These are phyloP conservation scores for Beauveria caledonica DNA, from an alignment of 2,329 filamentous ascomycete species.

Conservation along the genomic window DNA sequence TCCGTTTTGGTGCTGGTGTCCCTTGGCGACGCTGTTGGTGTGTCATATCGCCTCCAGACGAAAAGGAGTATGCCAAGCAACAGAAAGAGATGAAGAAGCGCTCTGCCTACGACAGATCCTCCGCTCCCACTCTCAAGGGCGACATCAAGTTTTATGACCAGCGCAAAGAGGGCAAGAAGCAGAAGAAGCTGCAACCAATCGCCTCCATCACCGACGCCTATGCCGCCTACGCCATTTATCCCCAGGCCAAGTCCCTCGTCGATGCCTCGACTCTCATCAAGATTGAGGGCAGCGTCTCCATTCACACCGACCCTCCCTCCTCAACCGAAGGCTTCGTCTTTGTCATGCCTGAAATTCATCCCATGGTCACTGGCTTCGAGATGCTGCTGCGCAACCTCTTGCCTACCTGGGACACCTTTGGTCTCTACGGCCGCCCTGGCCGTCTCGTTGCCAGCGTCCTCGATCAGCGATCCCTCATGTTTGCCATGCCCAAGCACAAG, in stretches of 20 bases:
- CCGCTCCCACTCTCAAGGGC: slow-evolving; percentile 63
- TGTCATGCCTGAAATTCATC: slow-evolving; percentile 89
- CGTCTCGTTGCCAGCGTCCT: slow-evolving; percentile 80
- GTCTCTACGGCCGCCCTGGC: slow-evolving; percentile 80
- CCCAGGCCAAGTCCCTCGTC: slow-evolving; percentile 86
- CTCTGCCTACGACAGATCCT: slow-evolving; percentile 71
- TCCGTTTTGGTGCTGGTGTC: slow-evolving; percentile 90
- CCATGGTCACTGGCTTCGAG: slow-evolving; percentile 90
- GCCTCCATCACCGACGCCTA: slow-evolving; percentile 87
- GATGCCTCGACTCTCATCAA: slow-evolving; percentile 93
- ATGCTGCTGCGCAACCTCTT: slow-evolving; percentile 91
- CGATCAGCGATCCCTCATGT: slow-evolving; percentile 89
- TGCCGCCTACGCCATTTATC: slow-evolving; percentile 91
- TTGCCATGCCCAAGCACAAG: slow-evolving; percentile 85
- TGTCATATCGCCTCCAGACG: slow-evolving; percentile 83
- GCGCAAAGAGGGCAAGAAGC: slow-evolving; percentile 65
- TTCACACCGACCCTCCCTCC: slow-evolving; percentile 70
- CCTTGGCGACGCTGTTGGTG: slow-evolving; percentile 97
- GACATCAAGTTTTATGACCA: slow-evolving; percentile 93
- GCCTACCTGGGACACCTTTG: slow-evolving; percentile 88
- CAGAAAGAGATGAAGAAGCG: slow-evolving; percentile 78
- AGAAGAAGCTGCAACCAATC: slow-evolving; percentile 83
- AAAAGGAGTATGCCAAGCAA: slow-evolving; percentile 80
- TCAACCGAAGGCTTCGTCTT: slow-evolving; percentile 92
- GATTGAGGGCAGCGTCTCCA: slow-evolving; percentile 82